These are phyloP conservation scores for Heliocybe sulcata DNA, from an alignment of 1,284 basidiomycete species.

Conservation along the genomic window DNA sequence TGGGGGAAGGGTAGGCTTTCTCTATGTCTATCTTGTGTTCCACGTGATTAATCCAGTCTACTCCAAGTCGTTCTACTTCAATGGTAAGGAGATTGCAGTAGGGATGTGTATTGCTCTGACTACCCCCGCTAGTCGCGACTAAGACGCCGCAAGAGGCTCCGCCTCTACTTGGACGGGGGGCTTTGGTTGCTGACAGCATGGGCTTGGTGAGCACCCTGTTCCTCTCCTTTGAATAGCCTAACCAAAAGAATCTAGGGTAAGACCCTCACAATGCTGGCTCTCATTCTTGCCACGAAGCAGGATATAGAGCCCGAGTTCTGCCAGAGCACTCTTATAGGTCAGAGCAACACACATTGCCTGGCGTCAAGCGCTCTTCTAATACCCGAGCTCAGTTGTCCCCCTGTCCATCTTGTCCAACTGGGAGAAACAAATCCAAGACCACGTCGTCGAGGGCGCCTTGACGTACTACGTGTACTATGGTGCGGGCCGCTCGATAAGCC, in stretches of 20 bases:
- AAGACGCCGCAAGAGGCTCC: conserved; percentile 62
- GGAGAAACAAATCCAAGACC: conserved; percentile 83
- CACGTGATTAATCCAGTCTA: neutral
- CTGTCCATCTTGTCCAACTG: conserved; percentile 87
- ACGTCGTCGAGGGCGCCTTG: conserved; percentile 53
- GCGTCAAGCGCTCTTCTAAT: neutral
- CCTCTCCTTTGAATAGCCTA: conserved; percentile 7
- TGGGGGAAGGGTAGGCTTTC: conserved; percentile 37
- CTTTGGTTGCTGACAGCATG: conserved; percentile 87
- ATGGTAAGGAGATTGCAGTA: conserved; percentile 37
- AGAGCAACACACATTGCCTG: conserved; percentile 12
- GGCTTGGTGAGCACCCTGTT: conserved; percentile 37
- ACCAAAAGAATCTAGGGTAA: conserved; percentile 50
- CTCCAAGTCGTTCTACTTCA: conserved; percentile 54
- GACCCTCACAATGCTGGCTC: conserved; percentile 75
- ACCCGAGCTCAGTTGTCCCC: conserved; percentile 58
- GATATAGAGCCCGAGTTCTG: conserved; percentile 52
- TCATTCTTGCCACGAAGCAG: conserved; percentile 68
- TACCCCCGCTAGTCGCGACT: conserved; percentile 54
- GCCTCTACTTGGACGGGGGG: conserved; percentile 74
- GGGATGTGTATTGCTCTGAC: conserved; percentile 1
- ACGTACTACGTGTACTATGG: conserved; percentile 68
- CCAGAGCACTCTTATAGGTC: conserved; percentile 71
- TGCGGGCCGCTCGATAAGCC: conserved; percentile 48
- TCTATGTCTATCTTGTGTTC: neutral